Evolutionary conservation across 2,329 filamentous ascomycete genomes (phyloP), one percentile per base, ranked within the genome.

Genomic region (Hyphodiscus sp.): DNA sequence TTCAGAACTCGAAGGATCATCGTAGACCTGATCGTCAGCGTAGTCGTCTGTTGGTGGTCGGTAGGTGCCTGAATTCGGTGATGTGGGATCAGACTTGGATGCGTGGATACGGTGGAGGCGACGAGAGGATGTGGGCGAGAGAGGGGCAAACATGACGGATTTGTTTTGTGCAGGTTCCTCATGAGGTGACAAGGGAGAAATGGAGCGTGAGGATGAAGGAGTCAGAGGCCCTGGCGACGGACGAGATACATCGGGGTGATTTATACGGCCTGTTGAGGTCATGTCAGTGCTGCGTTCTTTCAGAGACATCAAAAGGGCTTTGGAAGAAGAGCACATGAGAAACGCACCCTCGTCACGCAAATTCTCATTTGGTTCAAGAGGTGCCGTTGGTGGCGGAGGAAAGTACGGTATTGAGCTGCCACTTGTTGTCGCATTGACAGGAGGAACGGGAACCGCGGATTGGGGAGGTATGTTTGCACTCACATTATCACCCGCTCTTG

Each of bases 401-500:
- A 65, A 63, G 58, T 61, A 63, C 43, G 61, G 59, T n/a, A 51
- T 42, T 43, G 56, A 49, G 26, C 50, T 48, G 47, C 11, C 33
- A 38, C 13, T 38, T n/a, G 5, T 13, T n/a, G 33, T n/a, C 11
- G 33, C 16, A 38, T 38, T 38, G 23, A 49, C 52, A 45, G 48
- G 38, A 54, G 52, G 47, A 48, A 52, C 49, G 48, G 57, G 52
- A 54, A 18, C 49, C 49, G 11, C 33, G 33, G 53, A 52, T 38
- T 50, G 53, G 57, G 50, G 54, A 62, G 53, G 58, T 52, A 57
- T 50, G 55, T 52, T 52, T 61, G 56, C 52, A 68, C 66, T 68
- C 65, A 68, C 66, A 67, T 68, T 66, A 50, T 66, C 61, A 63
- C 62, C 63, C 47, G 55, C 47, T 54, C 58, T 59, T 33, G 61